Evolutionary conservation across 1,284 basidiomycete species (phyloP).

Genomic region (Cystobasidiaceae sp.): DNA sequence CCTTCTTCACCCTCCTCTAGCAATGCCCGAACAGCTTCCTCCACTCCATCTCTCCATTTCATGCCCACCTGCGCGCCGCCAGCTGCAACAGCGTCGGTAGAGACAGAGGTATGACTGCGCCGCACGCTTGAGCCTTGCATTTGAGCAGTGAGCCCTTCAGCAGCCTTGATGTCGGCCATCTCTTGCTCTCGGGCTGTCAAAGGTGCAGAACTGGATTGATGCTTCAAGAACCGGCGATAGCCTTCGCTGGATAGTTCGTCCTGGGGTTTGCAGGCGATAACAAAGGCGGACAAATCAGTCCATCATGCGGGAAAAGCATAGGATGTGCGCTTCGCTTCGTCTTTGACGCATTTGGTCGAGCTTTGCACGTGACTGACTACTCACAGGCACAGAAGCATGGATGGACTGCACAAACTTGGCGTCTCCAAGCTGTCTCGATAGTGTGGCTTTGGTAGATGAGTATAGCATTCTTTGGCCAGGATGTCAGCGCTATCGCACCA

Average conservation of each 20-base stretch:
- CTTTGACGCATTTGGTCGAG: too few relatives aligned
- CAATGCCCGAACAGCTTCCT: background rate
- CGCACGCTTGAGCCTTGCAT: background rate
- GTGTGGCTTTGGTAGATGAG: slow-evolving; percentile 20
- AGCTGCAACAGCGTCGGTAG: background rate
- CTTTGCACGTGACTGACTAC: too few relatives aligned
- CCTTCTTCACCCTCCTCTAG: background rate
- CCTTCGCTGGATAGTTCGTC: slow-evolving; percentile 21
- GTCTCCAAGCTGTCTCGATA: slow-evolving; percentile 24
- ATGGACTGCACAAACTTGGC: slow-evolving; percentile 9
- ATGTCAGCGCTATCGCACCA: too few relatives aligned
- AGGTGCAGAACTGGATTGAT: slow-evolving; percentile 12
- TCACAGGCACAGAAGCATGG: slow-evolving; percentile 11
- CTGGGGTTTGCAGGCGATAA: background rate
- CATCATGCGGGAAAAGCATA: too few relatives aligned
- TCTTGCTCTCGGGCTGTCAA: slow-evolving; percentile 21
- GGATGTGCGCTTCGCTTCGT: too few relatives aligned
- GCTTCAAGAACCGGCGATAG: slow-evolving; percentile 13
- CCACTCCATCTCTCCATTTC: slow-evolving; percentile 2
- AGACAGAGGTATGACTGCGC: background rate
- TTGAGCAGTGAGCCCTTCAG: slow-evolving; percentile 6
- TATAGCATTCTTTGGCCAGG: too few relatives aligned
- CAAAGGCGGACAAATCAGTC: background rate
- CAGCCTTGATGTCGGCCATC: slow-evolving; percentile 21
- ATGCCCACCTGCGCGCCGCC: slow-evolving; percentile 15